Evolutionary conservation across 164 flowering plant genomes (phyloP), one percentile per base, ranked within the genome.

Genomic region (Magnolia changhungtana): DNA sequence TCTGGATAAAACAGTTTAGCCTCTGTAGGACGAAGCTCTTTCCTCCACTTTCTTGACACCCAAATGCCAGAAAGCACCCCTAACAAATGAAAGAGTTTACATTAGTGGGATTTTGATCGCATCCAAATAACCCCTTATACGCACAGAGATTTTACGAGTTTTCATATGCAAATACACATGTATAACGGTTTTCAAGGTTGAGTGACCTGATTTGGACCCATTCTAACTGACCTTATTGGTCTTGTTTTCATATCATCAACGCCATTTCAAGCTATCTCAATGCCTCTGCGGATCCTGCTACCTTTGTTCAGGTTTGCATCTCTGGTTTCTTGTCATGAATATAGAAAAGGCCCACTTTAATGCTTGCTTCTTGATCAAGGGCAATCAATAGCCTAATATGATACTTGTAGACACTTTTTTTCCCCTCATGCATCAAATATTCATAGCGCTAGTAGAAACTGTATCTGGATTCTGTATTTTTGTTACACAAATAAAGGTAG

Each of bases 241-340:
- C 27, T 2, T 68, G 3, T 31, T 68, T 29, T 68, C 50, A 68
- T 50, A 31, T 68, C 18, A n/a, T 68, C n/a, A 8, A 68, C 50
- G 27, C 45, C 20, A 68, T 68, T 29, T 16, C 27, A 37, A 68
- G 18, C 71, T 7, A 24, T 68, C 50, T 68, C 71, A 68, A 27
- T 37, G 19, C 29, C 71, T 24, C 50, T 68, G 13, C 71, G 7
- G 71, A 68, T 13, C 50, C 51, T 16, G 50, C 19, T 13, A 68
- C 71, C 49, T 68, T 68, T 31, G 29, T 68, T 29, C 71, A 68
- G 71, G 71, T 68, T 8, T 27, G 71, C 50, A 13, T 65, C 27
- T 65, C n/a, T 65, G 1, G 29, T 23, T 11, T 3, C 29, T 65
- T 65, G 3, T 13, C 8, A 8, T 65, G 24, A 4, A 20, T 11